A percentile compares a stretch with the other conserved stretches of the same genome.
Conservation (phyloP, 2,329 filamentous ascomycete species). For the Sporothrix pallida region DNA sequence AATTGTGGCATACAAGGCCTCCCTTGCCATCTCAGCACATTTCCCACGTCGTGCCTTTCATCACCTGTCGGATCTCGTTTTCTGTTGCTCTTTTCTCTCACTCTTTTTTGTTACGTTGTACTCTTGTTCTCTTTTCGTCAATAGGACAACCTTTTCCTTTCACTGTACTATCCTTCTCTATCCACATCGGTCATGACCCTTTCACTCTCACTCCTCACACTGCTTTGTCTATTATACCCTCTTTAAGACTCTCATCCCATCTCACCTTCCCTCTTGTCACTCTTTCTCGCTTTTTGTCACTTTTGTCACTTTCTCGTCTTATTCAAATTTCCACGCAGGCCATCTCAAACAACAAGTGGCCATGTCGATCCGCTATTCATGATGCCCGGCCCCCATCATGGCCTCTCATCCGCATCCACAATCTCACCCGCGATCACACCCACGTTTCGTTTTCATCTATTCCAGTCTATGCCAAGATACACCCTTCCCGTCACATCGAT, state of each 20-base stretch:
- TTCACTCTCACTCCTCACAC: background rate
- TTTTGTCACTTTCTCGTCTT: conserved; percentile 16
- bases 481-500: background rate
- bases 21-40: background rate
- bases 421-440: too few species aligned
- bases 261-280: background rate
- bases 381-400: conserved; percentile 21
- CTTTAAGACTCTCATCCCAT: background rate
- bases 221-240: conserved; percentile 1
- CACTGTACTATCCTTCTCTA: background rate
- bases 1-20: background rate
- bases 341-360: background rate
- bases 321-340: background rate
- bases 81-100: too few species aligned
- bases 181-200: background rate
- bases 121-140: background rate
- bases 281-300: background rate
- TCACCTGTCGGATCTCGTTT: conserved; percentile 16
- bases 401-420: background rate
- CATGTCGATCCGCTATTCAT: conserved; percentile 31
- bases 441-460: background rate
- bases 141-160: conserved; percentile 17
- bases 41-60: background rate
- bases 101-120: too few species aligned
- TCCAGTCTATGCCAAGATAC: background rate